Percentiles rank a stretch among this genome's conserved stretches.
These are phyloP conservation scores for Naganishia sp. DNA, from an alignment of 1,284 basidiomycete genomes.

Conservation along the genomic window DNA sequence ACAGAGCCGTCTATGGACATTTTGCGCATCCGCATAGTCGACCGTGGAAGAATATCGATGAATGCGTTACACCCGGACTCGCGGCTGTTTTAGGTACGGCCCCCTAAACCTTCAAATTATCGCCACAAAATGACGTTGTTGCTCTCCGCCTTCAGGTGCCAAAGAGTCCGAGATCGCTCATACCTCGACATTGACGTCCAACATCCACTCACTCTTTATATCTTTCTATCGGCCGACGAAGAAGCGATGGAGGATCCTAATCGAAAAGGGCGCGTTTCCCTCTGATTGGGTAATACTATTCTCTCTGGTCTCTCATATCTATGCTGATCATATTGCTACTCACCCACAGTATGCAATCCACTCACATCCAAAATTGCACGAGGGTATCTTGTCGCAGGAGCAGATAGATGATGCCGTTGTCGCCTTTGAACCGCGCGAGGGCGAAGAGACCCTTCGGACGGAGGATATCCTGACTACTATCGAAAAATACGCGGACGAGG, in stretches of 20 bases:
- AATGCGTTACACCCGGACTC: conserved; percentile 71
- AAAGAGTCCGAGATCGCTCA: conserved; percentile 85
- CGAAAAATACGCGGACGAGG: conserved; percentile 64
- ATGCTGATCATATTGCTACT: no score
- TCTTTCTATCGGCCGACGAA: conserved; percentile 89
- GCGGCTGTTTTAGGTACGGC: conserved; percentile 76
- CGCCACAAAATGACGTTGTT: not conserved
- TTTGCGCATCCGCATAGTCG: conserved; percentile 81
- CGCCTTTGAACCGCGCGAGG: conserved; percentile 73
- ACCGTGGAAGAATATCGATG: conserved; percentile 80
- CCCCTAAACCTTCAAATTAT: not conserved
- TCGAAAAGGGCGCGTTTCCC: conserved; percentile 91
- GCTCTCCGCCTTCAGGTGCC: conserved; percentile 62
- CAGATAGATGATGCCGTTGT: conserved; percentile 64
- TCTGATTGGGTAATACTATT: conserved; percentile 73
- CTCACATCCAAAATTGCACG: conserved; percentile 79
- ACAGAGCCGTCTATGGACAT: conserved; percentile 90
- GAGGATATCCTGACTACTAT: conserved; percentile 83
- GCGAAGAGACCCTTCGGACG: conserved; percentile 83
- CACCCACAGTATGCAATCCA: conserved; percentile 81
- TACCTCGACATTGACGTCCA: conserved; percentile 90
- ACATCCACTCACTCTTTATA: conserved; percentile 91
- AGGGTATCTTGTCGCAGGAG: conserved; percentile 66
- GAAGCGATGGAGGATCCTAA: conserved; percentile 86
- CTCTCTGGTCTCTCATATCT: not conserved